phyloP scores from a whole-genome alignment of 495 filamentous ascomycete genomes.

The Xylaria cubensis region DNA sequence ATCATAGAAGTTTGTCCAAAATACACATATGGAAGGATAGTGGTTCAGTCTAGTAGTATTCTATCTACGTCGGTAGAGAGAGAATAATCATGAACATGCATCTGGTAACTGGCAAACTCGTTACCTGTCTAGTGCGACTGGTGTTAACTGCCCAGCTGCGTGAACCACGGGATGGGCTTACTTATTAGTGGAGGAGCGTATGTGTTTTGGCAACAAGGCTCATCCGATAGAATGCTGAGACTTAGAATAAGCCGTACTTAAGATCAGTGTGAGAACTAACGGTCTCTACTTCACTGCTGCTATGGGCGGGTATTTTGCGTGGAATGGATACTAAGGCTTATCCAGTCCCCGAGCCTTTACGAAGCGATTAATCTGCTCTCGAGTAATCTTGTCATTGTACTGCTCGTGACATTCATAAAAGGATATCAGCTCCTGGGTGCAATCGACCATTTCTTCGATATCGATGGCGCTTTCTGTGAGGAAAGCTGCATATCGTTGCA shows the following conservation, averaged over 20 bases:
- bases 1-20: too few relatives aligned
- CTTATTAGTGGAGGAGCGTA: not conserved
- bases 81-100: not conserved
- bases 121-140: not conserved
- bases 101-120: not conserved
- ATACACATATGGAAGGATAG: too few relatives aligned
- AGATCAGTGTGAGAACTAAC: not conserved
- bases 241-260: not conserved
- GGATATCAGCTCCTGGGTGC: conserved; percentile 92
- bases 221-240: not conserved
- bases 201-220: not conserved
- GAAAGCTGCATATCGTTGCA: conserved; percentile 81
- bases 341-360: conserved; percentile 84
- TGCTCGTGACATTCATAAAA: conserved; percentile 92
- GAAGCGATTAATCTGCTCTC: conserved; percentile 75
- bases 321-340: conserved; percentile 18
- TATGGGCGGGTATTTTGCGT: not conserved
- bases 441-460: conserved; percentile 89
- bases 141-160: not conserved
- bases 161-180: not conserved
- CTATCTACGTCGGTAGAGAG: not conserved
- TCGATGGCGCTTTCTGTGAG: conserved; percentile 92
- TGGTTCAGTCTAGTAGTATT: not conserved
- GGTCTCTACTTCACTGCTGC: not conserved
- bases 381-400: conserved; percentile 77